Conservation (phyloP, 148 eudicot species). For the Arctostaphylos glauca region DNA sequence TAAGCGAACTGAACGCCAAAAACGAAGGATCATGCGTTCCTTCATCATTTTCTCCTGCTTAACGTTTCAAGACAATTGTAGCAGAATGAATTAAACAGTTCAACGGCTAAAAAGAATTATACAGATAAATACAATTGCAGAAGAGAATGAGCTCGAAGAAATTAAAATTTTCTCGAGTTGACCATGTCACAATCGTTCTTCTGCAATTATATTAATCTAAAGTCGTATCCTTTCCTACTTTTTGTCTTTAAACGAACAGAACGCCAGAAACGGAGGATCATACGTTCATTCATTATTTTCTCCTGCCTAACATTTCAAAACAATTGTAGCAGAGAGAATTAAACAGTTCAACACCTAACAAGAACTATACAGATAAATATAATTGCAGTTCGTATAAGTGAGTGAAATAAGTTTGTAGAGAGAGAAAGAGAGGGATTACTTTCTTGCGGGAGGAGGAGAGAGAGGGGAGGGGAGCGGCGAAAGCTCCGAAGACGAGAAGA, state of each 20-base stretch:
- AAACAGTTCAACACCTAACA: background rate
- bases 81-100: background rate
- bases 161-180: no score
- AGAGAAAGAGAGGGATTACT: conserved; percentile 24
- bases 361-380: background rate
- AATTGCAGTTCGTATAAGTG: background rate
- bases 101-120: no score
- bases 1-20: background rate
- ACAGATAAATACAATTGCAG: no score
- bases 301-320: background rate
- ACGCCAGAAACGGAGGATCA: background rate
- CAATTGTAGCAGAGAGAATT: background rate
- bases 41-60: background rate
- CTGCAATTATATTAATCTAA: background rate
- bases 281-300: background rate
- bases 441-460: conserved; percentile 19
- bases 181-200: no score
- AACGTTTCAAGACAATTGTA: background rate
- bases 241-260: background rate
- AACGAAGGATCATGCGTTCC: background rate
- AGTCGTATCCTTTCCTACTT: background rate
- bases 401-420: background rate
- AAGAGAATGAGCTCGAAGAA: no score
- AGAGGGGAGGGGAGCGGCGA: conserved; percentile 38
- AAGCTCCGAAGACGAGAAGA: conserved; percentile 35